Evolutionary conservation across 108 stramenopile species (phyloP), one percentile per base, ranked within the genome.

Genomic region (Skeletonema marinoi): DNA sequence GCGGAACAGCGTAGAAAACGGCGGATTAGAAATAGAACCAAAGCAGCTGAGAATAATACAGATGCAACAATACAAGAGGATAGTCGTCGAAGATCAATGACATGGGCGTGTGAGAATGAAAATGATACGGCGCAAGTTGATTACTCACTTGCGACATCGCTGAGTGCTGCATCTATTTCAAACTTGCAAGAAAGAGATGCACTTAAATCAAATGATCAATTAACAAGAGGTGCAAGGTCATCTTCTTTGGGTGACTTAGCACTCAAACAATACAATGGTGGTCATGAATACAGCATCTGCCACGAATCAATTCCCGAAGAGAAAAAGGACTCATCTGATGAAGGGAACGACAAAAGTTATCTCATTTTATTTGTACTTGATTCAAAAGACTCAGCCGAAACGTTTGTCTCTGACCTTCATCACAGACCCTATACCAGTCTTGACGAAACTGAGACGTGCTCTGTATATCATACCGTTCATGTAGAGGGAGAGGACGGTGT

Each of bases 341-440:
- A 10, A 10, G 68, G 17, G 3, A 44, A 69, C 8, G 71, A 56
- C 56, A 82, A 81, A 60, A 73, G 64, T 19, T 68, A 75, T 68
- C 84, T 63, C 25, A 32, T 95, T 11, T 83, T 95, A 50, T 80
- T 95, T 58, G 84, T 86, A 25, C 42, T 93, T 31, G 73, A 63
- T 33, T 80, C 83, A 12, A 69, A 78, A 41, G 77, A 87, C 48
- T 90, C 88, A 11, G 90, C 91, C 0, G 68, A 82, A 35, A 58
- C 64, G 6, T 85, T 95, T 69, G 87, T 91, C 5, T 35, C 88
- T 60, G 87, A 90, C 69, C 81, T 92, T 54, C 71, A 90, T 76
- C 78, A 80, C 7, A 78, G 80, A 69, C 91, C 92, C 25, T 95
- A 89, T 62, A 92, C 90, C 8, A 80, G 71, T 3, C 72, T 95